Conservation (phyloP, 2,329 filamentous ascomycete species). For the Coniochaeta ligniaria region DNA sequence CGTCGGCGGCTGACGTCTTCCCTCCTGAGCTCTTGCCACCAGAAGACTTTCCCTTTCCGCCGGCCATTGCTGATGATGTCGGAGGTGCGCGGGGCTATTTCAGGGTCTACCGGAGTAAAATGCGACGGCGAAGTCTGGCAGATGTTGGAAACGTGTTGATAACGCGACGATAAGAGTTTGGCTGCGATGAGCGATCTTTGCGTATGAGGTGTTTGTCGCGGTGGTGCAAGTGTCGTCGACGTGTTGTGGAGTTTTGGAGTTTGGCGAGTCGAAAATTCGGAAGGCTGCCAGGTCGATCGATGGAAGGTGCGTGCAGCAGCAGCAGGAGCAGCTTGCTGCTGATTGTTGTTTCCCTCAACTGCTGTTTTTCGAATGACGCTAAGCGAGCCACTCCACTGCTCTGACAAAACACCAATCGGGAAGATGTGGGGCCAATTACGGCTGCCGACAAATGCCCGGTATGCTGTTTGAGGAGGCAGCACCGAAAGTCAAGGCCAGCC, state of each 20-base stretch:
- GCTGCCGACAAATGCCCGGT: neutral
- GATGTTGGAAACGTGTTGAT: constrained; percentile 8
- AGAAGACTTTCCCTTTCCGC: constrained; percentile 89
- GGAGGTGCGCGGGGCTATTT: constrained; percentile 11
- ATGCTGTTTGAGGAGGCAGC: neutral
- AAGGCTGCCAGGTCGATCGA: constrained; percentile 11
- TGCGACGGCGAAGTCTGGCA: neutral
- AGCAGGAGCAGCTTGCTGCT: neutral
- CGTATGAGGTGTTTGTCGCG: constrained; percentile 7
- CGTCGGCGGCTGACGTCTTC: constrained; percentile 59
- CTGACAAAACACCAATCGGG: neutral
- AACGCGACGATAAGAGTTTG: constrained; percentile 8
- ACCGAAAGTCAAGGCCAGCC: neutral
- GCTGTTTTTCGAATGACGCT: neutral
- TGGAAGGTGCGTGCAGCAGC: neutral
- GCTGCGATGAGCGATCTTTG: constrained; percentile 9
- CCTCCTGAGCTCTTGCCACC: constrained; percentile 84
- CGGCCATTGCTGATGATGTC: constrained; percentile 49
- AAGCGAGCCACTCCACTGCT: neutral
- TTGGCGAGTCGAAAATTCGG: constrained; percentile 19
- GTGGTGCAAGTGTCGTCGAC: constrained; percentile 2
- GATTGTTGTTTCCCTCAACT: neutral
- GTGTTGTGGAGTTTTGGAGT: constrained; percentile 17
- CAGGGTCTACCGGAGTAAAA: neutral
- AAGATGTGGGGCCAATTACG: neutral